Conservation (phyloP, 306 rosid species). For the Canavalia ensiformis region DNA sequence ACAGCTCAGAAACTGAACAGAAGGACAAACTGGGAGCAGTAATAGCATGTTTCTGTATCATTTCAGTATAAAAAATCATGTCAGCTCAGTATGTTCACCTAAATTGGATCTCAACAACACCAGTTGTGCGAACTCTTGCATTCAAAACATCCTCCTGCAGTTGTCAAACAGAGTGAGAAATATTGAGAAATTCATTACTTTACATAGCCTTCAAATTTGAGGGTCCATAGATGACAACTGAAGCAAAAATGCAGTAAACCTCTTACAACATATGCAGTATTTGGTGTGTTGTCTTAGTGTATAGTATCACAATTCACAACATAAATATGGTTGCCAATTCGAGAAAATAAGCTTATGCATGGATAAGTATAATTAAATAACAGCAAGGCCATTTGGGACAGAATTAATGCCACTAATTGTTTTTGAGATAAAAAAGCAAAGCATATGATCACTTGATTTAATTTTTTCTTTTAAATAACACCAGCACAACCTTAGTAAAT, state of each 20-base stretch:
- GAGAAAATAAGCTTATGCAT: conserved; percentile 21
- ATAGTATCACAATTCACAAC: neutral
- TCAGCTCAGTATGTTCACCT: conserved; percentile 64
- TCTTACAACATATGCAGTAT: neutral
- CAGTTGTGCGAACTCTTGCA: conserved; percentile 98
- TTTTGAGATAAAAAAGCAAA: neutral
- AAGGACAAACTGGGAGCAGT: conserved; percentile 8
- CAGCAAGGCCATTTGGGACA: neutral
- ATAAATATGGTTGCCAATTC: neutral
- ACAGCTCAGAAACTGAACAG: neutral
- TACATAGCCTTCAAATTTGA: conserved; percentile 34
- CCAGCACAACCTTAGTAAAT: conserved; percentile 26
- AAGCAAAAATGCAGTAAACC: neutral
- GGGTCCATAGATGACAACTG: neutral
- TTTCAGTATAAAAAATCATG: conserved; percentile 26
- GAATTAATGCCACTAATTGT: conserved; percentile 11
- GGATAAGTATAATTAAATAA: neutral
- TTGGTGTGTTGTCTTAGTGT: neutral
- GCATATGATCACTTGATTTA: neutral
- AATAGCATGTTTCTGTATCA: conserved; percentile 11
- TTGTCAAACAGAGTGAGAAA: conserved; percentile 32
- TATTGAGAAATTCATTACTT: conserved; percentile 9
- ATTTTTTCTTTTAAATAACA: neutral
- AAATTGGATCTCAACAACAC: conserved; percentile 99
- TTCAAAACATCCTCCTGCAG: conserved; percentile 93